Evolutionary conservation across 768 basidiomycete genomes (phyloP).

Genomic region (Lactarius quietus): DNA sequence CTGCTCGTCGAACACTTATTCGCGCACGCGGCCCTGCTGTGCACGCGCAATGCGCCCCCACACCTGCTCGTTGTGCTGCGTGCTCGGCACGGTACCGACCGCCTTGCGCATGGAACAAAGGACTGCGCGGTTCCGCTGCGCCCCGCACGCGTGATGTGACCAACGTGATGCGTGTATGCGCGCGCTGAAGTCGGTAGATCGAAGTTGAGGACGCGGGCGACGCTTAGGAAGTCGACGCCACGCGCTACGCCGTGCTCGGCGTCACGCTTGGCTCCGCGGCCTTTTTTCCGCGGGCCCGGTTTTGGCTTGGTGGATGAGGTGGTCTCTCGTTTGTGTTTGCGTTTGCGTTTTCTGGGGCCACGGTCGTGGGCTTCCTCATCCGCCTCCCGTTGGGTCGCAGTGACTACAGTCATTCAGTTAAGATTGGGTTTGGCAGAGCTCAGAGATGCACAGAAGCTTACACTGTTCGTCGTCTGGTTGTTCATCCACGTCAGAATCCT

Average conservation of each 20-base stretch:
- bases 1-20: conserved; percentile 92
- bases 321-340: conserved; percentile 53
- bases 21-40: conserved; percentile 69
- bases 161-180: conserved; percentile 93
- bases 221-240: conserved; percentile 95
- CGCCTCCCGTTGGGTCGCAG: conserved; percentile 48
- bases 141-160: conserved; percentile 94
- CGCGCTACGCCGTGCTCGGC: conserved; percentile 92
- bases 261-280: conserved; percentile 47
- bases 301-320: conserved; percentile 37
- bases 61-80: conserved; percentile 70
- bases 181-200: conserved; percentile 85
- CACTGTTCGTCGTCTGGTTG: conserved; percentile 37
- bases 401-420: conserved; percentile 40
- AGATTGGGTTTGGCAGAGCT: background rate
- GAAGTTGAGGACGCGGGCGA: conserved; percentile 97
- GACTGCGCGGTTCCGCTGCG: conserved; percentile 89
- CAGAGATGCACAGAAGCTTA: conserved; percentile 28
- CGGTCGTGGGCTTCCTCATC: background rate
- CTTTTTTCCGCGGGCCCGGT: conserved; percentile 44
- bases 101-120: conserved; percentile 76
- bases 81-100: conserved; percentile 63
- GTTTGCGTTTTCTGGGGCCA: conserved; percentile 40
- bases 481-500: conserved; percentile 42
- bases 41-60: conserved; percentile 76